Percentiles rank a stretch among this genome's conserved stretches.
Conservation (phyloP, 1,284 basidiomycete genomes). For the Singerocomus inundabilis region DNA sequence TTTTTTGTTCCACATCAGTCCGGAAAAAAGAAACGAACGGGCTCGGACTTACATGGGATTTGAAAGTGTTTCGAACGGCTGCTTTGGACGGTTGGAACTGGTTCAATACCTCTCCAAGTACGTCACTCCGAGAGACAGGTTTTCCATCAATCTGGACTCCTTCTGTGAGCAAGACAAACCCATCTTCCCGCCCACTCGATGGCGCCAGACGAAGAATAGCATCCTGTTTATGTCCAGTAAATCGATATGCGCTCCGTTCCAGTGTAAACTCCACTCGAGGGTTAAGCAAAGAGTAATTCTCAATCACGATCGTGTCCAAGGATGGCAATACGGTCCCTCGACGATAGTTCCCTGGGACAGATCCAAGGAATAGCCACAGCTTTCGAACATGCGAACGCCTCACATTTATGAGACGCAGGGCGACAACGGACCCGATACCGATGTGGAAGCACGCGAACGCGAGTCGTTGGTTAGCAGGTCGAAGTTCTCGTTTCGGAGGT, state of each 20-base stretch:
- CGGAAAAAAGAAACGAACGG: neutral
- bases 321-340: slow-evolving; percentile 21
- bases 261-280: slow-evolving; percentile 25
- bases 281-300: slow-evolving; percentile 25
- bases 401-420: slow-evolving; percentile 27
- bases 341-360: slow-evolving; percentile 26
- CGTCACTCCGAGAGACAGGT: slow-evolving; percentile 17
- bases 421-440: slow-evolving; percentile 29
- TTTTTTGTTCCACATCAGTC: slow-evolving; percentile 9
- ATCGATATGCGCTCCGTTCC: slow-evolving; percentile 26
- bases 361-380: slow-evolving; percentile 31
- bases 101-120: slow-evolving; percentile 22
- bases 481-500: slow-evolving; percentile 24
- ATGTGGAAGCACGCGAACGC: slow-evolving; percentile 31
- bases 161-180: slow-evolving; percentile 23
- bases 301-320: slow-evolving; percentile 28
- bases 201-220: slow-evolving; percentile 20
- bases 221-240: slow-evolving; percentile 23
- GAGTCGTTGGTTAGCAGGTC: slow-evolving; percentile 31
- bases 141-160: slow-evolving; percentile 28
- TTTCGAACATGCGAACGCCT: slow-evolving; percentile 31
- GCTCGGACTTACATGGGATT: slow-evolving; percentile 16
- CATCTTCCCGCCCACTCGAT: slow-evolving; percentile 16
- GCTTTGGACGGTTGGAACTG: slow-evolving; percentile 11
- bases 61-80: neutral